Evolutionary conservation across 2,329 filamentous ascomycete genomes (phyloP).

Genomic region (Calonectria multiphialidica): DNA sequence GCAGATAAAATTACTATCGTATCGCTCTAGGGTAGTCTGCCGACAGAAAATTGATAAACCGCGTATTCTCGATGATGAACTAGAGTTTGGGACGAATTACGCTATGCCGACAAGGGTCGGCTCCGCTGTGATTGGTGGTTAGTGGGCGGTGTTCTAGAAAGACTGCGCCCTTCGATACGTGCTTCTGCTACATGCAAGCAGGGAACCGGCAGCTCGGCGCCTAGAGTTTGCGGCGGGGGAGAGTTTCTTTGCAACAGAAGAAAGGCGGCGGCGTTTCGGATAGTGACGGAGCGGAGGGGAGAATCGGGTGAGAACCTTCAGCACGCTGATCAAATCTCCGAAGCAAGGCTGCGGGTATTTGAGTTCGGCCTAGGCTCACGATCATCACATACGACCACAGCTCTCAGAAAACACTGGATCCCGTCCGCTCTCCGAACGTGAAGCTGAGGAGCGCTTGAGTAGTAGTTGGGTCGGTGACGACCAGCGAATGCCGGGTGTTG

Average conservation of each 20-base stretch:
- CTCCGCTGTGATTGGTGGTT: background rate
- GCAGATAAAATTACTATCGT: no score
- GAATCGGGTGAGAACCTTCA: background rate
- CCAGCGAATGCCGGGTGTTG: conserved; percentile 3
- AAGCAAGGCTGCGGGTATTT: background rate
- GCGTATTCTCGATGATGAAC: background rate
- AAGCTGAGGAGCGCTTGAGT: conserved; percentile 1
- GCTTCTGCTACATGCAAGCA: background rate
- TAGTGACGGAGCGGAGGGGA: background rate
- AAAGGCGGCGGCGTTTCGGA: background rate
- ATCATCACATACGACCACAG: conserved; percentile 1
- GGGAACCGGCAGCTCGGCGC: background rate
- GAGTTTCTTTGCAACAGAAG: no score
- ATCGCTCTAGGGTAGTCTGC: background rate
- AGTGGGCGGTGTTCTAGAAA: background rate
- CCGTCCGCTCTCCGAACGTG: background rate
- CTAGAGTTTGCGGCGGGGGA: background rate
- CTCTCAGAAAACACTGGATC: background rate
- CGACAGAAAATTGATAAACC: background rate
- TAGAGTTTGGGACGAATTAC: background rate
- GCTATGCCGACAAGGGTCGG: background rate
- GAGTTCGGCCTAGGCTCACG: background rate
- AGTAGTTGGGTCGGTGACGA: conserved; percentile 1
- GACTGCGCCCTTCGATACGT: background rate
- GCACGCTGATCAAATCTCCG: conserved; percentile 1